Conservation (phyloP, 805 yeast genomes). For the Dipodascus geniculatus region DNA sequence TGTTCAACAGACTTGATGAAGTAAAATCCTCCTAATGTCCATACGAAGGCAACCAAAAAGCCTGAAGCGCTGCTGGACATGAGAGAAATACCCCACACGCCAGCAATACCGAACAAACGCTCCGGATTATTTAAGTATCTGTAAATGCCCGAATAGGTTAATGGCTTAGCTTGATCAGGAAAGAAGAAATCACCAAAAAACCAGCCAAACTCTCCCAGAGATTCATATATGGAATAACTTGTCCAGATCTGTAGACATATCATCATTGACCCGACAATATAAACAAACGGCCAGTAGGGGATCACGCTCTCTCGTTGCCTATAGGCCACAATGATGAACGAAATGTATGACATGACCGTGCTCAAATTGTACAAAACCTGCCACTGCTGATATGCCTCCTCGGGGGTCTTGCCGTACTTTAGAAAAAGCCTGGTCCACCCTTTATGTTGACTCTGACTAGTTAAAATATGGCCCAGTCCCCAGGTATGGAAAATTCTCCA, state of each 20-base stretch:
- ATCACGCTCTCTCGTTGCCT: constrained; percentile 18
- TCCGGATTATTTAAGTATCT: constrained; percentile 77
- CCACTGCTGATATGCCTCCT: constrained; percentile 63
- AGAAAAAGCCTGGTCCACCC: constrained; percentile 54
- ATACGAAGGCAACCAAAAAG: constrained; percentile 43
- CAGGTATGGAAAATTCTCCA: constrained; percentile 41
- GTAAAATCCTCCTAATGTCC: constrained; percentile 57
- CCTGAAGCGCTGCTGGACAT: constrained; percentile 40
- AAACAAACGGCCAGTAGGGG: constrained; percentile 36
- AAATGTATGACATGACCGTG: constrained; percentile 45
- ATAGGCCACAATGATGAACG: constrained; percentile 30
- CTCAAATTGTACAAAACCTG: constrained; percentile 46
- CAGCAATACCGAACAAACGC: constrained; percentile 64
- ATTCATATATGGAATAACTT: constrained; percentile 50
- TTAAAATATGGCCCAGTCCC: constrained; percentile 39
- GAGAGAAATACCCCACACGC: constrained; percentile 61
- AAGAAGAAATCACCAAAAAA: constrained; percentile 78
- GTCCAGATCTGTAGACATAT: constrained; percentile 57
- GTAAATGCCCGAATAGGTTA: constrained; percentile 71
- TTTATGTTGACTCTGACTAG: constrained; percentile 47
- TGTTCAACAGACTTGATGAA: constrained; percentile 64
- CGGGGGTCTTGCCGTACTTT: constrained; percentile 50
- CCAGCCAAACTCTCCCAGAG: constrained; percentile 82
- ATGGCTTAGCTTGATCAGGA: constrained; percentile 31
- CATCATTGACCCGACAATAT: constrained; percentile 48